Evolutionary conservation across 306 rosid genomes (phyloP), one percentile per base, ranked within the genome.

Genomic region (Sindora glabra): DNA sequence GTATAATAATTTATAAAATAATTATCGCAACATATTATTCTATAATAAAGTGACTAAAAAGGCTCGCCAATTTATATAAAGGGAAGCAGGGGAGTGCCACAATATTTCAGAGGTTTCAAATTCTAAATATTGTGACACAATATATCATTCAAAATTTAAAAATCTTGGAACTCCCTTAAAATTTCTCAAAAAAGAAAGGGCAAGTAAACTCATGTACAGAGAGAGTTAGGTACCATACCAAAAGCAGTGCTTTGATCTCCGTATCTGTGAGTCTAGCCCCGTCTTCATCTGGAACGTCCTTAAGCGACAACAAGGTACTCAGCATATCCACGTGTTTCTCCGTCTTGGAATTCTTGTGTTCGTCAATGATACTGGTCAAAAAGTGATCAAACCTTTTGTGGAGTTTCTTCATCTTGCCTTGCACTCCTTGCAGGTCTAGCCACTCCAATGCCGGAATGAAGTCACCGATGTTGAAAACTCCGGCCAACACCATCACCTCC

Each of bases 391-490:
- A 85, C 38, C 83, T 69, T 58, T 75, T 71, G 63, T 77, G 89
- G 1, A 90, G 65, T 70, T 69, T 81, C 69, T 81, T 87, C 83
- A 86, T 81, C 67, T 79, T 81, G 0, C 24, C 70, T 6, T 63
- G 77, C 10, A 87, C 84, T 2, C 97, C 91, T 30, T 73, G 81
- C 26, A 90, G 64, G 64, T 90, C 95, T 0, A 90, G 58, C 72
- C 80, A 77, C 21, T 83, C 97, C 0, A 87, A 72, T 0, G 72
- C 42, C 1, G 97, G 96, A 29, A 87, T 50, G 24, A 85, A 90
- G 57, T 90, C 96, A 0, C 96, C 86, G 0, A 88, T 61, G 71
- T 87, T 81, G 66, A 85, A 75, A 62, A 73, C 82, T 11, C 97
- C 96, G 0, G 82, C 73, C 27, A 90, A 46, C 2, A 60, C 78